A percentile compares a stretch with the other conserved stretches of the same genome.
phyloP scores from a whole-genome alignment of 1,284 basidiomycete genomes.

The Cryptococcus deneoformans region DNA sequence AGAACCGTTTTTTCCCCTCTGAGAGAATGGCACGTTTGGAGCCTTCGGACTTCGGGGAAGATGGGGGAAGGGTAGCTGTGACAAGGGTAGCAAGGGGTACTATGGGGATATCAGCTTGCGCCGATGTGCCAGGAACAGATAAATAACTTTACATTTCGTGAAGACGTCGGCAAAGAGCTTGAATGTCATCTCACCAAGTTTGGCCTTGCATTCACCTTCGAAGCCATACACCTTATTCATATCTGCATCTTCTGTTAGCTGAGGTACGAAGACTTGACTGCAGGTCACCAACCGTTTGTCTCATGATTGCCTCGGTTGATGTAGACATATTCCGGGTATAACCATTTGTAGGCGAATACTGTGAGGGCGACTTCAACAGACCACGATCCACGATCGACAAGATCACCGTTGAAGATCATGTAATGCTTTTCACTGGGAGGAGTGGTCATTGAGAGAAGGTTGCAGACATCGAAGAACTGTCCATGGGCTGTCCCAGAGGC shows the following conservation, averaged over 20 bases:
- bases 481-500: conserved; percentile 21
- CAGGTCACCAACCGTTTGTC: conserved; percentile 56
- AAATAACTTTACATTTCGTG: conserved; percentile 66
- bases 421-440: conserved; percentile 76
- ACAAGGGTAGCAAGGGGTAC: conserved; percentile 87
- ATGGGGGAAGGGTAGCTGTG: conserved; percentile 60
- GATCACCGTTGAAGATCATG: conserved; percentile 88
- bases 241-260: conserved; percentile 51
- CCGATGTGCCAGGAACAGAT: background rate
- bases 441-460: conserved; percentile 83
- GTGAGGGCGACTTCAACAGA: conserved; percentile 88
- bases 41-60: conserved; percentile 34
- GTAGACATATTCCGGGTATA: conserved; percentile 81
- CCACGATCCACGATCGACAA: conserved; percentile 83
- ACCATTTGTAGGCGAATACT: conserved; percentile 96
- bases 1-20: conserved; percentile 80
- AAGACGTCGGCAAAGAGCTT: conserved; percentile 91
- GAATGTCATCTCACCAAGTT: conserved; percentile 85
- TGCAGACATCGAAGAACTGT: conserved; percentile 91
- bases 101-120: background rate
- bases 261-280: background rate
- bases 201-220: conserved; percentile 94
- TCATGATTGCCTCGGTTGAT: conserved; percentile 98
- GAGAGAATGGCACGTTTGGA: conserved; percentile 60
- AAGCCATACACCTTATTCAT: conserved; percentile 83